These are phyloP conservation scores for Eucalyptus viminalis DNA, from an alignment of 345 rosid species.

Conservation along the genomic window DNA sequence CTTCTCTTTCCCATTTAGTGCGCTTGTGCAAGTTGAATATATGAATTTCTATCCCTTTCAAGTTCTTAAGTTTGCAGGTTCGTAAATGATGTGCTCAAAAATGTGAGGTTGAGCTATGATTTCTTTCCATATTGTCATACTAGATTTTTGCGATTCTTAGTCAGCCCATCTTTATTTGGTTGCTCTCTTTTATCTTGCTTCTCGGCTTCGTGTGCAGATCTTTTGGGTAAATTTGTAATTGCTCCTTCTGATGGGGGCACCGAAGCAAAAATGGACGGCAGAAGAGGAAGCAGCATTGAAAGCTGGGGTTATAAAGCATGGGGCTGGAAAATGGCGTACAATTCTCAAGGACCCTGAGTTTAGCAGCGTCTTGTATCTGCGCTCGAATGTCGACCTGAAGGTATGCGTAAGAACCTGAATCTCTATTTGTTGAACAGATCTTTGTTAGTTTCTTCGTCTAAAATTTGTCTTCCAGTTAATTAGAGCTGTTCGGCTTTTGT, in stretches of 20 bases:
- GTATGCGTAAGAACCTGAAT: conserved; percentile 6
- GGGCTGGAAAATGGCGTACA: conserved; percentile 99
- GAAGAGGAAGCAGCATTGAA: conserved; percentile 95
- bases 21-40: not conserved
- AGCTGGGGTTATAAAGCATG: conserved; percentile 92
- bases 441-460: not conserved
- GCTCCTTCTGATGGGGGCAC: conserved; percentile 71
- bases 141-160: not conserved
- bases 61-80: not conserved
- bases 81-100: not conserved
- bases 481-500: not conserved
- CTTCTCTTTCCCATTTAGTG: not conserved
- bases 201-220: not conserved
- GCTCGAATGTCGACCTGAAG: conserved; percentile 98
- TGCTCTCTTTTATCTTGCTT: not conserved
- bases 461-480: not conserved
- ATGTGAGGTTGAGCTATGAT: not conserved
- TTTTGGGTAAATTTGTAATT: not conserved
- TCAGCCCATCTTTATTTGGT: not conserved
- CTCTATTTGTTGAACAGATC: not conserved
- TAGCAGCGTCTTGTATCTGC: conserved; percentile 69
- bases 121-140: not conserved
- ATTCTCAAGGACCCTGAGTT: conserved; percentile 95
- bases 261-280: conserved; percentile 97
- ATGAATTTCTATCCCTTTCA: not conserved